Conservation (phyloP, 441 rosid genomes). For the Adansonia gregorii region DNA sequence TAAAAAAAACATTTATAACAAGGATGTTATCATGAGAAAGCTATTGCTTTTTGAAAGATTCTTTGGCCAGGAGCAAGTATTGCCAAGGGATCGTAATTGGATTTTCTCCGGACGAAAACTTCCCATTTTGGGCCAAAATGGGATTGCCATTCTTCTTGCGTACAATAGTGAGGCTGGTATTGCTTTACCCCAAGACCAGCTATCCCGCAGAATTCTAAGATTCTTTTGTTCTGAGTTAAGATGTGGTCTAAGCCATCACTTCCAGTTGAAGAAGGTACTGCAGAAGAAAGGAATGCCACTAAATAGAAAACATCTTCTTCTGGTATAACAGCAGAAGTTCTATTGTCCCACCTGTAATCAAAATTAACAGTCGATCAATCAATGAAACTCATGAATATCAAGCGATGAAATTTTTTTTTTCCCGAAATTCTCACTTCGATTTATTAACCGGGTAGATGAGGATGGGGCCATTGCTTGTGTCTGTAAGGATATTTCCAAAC, state of each 20-base stretch:
- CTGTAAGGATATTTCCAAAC: conserved; percentile 73
- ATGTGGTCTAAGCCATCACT: conserved; percentile 71
- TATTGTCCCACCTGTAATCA: conserved; percentile 86
- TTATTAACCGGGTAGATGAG: conserved; percentile 90
- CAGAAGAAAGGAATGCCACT: conserved; percentile 92
- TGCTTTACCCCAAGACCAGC: conserved; percentile 75
- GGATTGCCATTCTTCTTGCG: conserved; percentile 76
- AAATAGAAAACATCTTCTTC: conserved; percentile 87
- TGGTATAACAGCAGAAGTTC: conserved; percentile 83
- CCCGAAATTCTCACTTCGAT: conserved; percentile 54
- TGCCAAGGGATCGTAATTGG: conserved; percentile 79
- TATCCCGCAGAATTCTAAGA: conserved; percentile 63
- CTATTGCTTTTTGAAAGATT: conserved; percentile 65
- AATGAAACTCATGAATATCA: neutral
- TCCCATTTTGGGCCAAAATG: conserved; percentile 88
- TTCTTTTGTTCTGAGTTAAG: conserved; percentile 64
- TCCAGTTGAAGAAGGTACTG: conserved; percentile 74
- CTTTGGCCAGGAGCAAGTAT: conserved; percentile 94
- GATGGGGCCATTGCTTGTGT: conserved; percentile 91
- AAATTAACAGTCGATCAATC: conserved; percentile 24
- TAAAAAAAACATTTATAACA: neutral
- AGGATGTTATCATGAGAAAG: conserved; percentile 45
- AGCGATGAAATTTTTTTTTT: neutral
- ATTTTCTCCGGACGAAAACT: conserved; percentile 68
- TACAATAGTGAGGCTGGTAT: conserved; percentile 80